Evolutionary conservation across 192 early-diverging fungal genomes (phyloP), one percentile per base, ranked within the genome.

Genomic region (Podila horticola): DNA sequence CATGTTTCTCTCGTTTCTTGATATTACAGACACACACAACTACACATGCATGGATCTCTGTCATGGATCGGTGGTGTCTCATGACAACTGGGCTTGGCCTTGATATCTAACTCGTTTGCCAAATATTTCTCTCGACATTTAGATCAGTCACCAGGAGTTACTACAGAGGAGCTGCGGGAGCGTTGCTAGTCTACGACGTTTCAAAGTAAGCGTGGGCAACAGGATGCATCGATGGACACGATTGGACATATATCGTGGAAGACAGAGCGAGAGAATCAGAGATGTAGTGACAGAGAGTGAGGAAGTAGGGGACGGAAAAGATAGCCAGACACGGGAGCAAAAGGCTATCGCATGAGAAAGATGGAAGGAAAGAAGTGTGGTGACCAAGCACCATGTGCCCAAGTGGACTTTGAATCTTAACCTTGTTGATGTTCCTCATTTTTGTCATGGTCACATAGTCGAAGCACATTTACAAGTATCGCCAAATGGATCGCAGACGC

Each of bases 141-240:
- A 92, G 77, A 85, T 93, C 88, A 66, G 91, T 95, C 22, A 95
- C 94, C 5, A 86, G 88, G 58, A 93, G 91, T 81, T 95, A 95
- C 67, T 95, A 94, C 69, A 88, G 94, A 75, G 94, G 94, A 45
- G 92, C 94, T 38, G 91, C 92, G 13, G 94, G 93, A 48, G 93
- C 91, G 24, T 83, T 94, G 13, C 73, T 95, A 31, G 92, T 94
- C n/a, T 95, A 94, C 68, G 94, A 95, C 79, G 88, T 95, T 57
- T 91, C 92, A 62, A 93, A 89, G 84, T 87, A 83, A 74, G 86
- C 13, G 62, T 41, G 30, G 7, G 13, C 33, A n/a, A 45, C 34
- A 45, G 41, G 41, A 45, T 8, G 41, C 41, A 45, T 45, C 41
- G 15, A 17, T 60, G 17, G 30, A 4, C 30, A n/a, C 9, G 59